Evolutionary conservation across 768 basidiomycete species (phyloP).

Genomic region (Termitomyces sp.): DNA sequence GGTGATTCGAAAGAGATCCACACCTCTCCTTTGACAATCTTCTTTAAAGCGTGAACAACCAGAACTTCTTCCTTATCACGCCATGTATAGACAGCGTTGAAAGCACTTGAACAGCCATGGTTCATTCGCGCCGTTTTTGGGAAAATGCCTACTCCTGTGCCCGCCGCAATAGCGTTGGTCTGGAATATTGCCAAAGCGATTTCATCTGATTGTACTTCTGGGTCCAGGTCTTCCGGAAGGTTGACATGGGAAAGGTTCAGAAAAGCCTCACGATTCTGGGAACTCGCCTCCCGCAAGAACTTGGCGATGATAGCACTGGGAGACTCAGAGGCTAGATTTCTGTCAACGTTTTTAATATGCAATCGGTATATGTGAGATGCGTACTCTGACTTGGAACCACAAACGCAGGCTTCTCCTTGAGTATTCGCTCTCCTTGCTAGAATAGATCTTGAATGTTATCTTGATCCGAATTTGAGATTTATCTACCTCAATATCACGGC

Average conservation of each 20-base stretch:
- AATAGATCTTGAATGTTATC: not conserved
- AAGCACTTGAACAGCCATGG: constrained; percentile 63
- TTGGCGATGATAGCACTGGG: constrained; percentile 39
- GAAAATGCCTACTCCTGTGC: constrained; percentile 53
- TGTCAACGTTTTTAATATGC: not conserved
- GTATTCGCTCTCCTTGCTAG: constrained; percentile 53
- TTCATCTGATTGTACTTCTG: constrained; percentile 31
- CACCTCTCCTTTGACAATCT: constrained; percentile 48
- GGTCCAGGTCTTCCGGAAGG: constrained; percentile 37
- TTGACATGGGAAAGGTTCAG: constrained; percentile 54
- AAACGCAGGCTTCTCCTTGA: constrained; percentile 53
- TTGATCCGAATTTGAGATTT: not conserved
- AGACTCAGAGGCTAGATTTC: constrained; percentile 34
- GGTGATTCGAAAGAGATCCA: not conserved
- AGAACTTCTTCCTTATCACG: constrained; percentile 41
- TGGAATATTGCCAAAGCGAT: constrained; percentile 62
- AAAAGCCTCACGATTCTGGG: constrained; percentile 34
- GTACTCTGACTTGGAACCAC: constrained; percentile 44
- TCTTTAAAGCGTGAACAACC: constrained; percentile 55
- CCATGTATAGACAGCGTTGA: constrained; percentile 65
- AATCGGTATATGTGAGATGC: constrained; percentile 12
- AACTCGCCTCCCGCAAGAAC: constrained; percentile 27
- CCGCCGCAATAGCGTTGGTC: constrained; percentile 60
- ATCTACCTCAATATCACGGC: constrained; percentile 44
- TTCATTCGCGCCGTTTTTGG: constrained; percentile 65